phyloP scores from a whole-genome alignment of 2,329 filamentous ascomycete genomes.

The Diaporthe citriasiana region DNA sequence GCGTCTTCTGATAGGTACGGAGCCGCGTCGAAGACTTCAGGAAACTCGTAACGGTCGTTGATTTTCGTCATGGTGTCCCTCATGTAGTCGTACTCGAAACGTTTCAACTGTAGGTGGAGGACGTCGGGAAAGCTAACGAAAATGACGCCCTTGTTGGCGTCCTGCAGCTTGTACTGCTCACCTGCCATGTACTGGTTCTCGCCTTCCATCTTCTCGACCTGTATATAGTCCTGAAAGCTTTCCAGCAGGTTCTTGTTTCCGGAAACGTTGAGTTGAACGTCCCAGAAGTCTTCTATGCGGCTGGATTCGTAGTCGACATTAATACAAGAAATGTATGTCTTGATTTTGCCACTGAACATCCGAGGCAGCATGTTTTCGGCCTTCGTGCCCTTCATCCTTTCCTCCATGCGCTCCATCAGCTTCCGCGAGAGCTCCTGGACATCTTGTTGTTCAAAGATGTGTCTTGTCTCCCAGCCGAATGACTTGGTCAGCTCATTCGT shows the following conservation, averaged over 20 bases:
- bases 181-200: conserved; percentile 98
- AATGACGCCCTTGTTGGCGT: conserved; percentile 97
- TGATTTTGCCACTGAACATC: conserved; percentile 97
- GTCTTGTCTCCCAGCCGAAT: conserved; percentile 97
- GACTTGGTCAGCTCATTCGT: conserved; percentile 96
- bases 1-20: conserved; percentile 90
- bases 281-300: conserved; percentile 97
- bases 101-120: conserved; percentile 93
- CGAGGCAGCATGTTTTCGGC: conserved; percentile 89
- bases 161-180: conserved; percentile 90
- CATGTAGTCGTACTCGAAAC: conserved; percentile 97
- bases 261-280: conserved; percentile 96
- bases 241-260: conserved; percentile 94
- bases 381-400: conserved; percentile 97
- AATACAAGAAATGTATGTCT: conserved; percentile 98
- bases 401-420: conserved; percentile 96
- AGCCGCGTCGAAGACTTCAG: conserved; percentile 84
- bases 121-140: conserved; percentile 96
- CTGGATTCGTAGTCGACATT: conserved; percentile 98
- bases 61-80: conserved; percentile 99
- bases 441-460: conserved; percentile 99
- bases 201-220: conserved; percentile 96
- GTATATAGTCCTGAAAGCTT: conserved; percentile 96
- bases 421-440: conserved; percentile 97
- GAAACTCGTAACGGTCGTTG: conserved; percentile 92